Base-by-base conservation (phyloP, 352 stramenopile species). In the Globisporangium nodosum region DNA sequence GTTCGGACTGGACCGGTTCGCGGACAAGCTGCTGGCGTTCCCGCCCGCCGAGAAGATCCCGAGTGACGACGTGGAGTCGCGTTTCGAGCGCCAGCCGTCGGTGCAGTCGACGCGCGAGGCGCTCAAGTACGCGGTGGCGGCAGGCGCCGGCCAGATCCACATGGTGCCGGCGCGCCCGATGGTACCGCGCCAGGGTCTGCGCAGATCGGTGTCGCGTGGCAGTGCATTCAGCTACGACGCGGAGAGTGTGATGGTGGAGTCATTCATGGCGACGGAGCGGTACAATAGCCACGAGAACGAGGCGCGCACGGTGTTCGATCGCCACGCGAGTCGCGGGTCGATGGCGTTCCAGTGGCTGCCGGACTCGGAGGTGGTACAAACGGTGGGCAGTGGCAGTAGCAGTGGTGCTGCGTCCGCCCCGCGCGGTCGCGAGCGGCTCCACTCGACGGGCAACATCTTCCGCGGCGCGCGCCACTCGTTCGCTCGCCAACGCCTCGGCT, bases 191-290 rank as follows among this genome's bases (percentile, higher is more conserved):
- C 76, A 49, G 5, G 57, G 56, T 0, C 47, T 66, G 13, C 68
- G 65, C 46, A 61, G 63, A 56, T 69, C 76, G 61, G 52, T 71
- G 24, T 78, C 72, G 30, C 79, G 86, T 50, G 86, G 86, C 49
- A 90, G 73, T 52, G 86, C 86, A 5, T 95, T 95, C 67, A 94
- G 86, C 63, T 95, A 95, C 70, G 86, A 95, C 39, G 84, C 86
- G 21, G 86, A 95, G 60, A 90, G 80, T 70, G 81, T 95, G 43
- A 94, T 95, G 86, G 86, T 92, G 30, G 82, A 94, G 65, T 90
- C 83, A 33, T 95, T 90, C 70, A 90, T 95, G 73, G 79, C 84
- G 0, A 88, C 79, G 7, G 77, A 94, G 55, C 71, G 83, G 5
- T 89, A 85, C 60, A 66, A 71, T 12, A 66, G 63, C 15, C 69